Conservation (phyloP, 768 basidiomycete genomes). For the Tremella yokohamensis region DNA sequence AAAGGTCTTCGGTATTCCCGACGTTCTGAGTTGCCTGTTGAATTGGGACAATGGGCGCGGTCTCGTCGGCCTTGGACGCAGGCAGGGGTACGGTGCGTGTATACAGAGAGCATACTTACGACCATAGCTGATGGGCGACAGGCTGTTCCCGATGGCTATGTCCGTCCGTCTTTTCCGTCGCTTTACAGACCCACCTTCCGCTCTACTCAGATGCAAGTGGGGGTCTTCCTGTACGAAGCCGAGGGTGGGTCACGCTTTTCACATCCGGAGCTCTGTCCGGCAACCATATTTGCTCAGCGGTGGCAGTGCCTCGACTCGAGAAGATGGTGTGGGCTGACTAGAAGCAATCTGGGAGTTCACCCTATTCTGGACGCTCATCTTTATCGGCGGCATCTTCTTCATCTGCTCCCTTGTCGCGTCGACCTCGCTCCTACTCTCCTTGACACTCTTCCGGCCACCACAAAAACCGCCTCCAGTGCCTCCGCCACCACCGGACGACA, state of each 20-base stretch:
- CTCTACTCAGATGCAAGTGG: slow-evolving; percentile 19
- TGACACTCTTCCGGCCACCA: slow-evolving; percentile 2
- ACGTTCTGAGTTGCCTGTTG: too few relatives aligned
- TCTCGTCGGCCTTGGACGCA: slow-evolving; percentile 28
- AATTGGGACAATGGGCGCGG: slow-evolving; percentile 23
- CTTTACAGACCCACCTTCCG: slow-evolving; percentile 34
- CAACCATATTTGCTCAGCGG: too few relatives aligned
- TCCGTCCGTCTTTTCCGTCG: slow-evolving; percentile 34
- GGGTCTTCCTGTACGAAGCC: slow-evolving; percentile 43
- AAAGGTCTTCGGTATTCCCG: too few relatives aligned
- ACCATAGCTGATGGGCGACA: slow-evolving; percentile 12
- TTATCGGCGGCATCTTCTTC: slow-evolving; percentile 30
- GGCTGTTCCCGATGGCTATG: slow-evolving; percentile 32
- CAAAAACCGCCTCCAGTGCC: background rate
- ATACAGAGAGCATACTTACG: background rate
- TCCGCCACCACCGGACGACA: background rate
- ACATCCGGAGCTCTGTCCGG: background rate
- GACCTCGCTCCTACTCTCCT: slow-evolving; percentile 29
- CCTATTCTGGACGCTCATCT: slow-evolving; percentile 40
- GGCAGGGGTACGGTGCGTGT: background rate
- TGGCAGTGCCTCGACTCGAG: too few relatives aligned
- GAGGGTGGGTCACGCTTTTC: slow-evolving; percentile 25
- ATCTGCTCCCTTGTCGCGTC: slow-evolving; percentile 29
- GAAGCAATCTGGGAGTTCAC: slow-evolving; percentile 47
- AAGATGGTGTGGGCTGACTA: background rate